These are phyloP conservation scores for Thuja plicata DNA, from an alignment of 83 land plant genomes.

Conservation along the genomic window DNA sequence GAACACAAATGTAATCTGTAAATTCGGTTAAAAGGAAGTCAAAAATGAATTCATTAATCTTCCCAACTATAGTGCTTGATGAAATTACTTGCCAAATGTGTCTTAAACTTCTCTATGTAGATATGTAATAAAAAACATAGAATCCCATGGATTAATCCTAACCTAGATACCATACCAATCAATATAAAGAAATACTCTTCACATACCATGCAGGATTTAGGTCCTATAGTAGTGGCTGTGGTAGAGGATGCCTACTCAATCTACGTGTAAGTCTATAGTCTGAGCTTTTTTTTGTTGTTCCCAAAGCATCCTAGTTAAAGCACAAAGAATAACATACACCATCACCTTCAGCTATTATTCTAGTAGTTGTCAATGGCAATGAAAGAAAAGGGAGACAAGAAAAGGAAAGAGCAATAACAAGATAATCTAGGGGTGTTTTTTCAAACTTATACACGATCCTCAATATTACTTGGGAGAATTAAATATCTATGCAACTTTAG, in stretches of 20 bases:
- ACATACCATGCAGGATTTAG: slow-evolving; percentile 26
- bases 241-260: no score
- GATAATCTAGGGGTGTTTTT: not conserved
- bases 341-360: not conserved
- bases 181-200: not conserved
- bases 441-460: not conserved
- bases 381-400: not conserved
- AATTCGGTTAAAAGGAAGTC: no score
- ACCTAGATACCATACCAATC: not conserved
- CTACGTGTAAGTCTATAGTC: slow-evolving; percentile 35
- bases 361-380: not conserved
- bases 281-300: slow-evolving; percentile 39
- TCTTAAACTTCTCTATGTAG: not conserved
- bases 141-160: not conserved
- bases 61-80: no score
- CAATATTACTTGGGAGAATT: no score
- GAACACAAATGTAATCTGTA: no score
- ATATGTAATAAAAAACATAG: not conserved
- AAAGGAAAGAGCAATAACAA: not conserved
- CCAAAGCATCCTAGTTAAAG: slow-evolving; percentile 30
- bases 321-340: slow-evolving; percentile 14
- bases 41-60: no score
- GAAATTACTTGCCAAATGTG: not conserved
- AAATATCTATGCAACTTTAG: not conserved
- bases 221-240: slow-evolving; percentile 40